phyloP scores from a whole-genome alignment of 768 basidiomycete genomes.

The Cantharellus anzutake region DNA sequence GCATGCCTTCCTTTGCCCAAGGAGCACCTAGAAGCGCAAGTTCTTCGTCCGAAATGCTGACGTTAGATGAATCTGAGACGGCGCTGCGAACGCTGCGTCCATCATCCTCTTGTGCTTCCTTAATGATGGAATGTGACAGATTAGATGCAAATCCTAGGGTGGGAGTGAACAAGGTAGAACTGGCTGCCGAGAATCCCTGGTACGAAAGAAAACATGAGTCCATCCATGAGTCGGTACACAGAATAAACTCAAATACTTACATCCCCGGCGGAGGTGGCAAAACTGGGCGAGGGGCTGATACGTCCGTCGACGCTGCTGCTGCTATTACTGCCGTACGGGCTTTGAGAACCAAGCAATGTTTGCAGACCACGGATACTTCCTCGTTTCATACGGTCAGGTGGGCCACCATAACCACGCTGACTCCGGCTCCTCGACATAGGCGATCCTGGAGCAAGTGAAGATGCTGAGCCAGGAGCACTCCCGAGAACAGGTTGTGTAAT shows the following conservation, averaged over 20 bases:
- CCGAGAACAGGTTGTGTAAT: constrained; percentile 51
- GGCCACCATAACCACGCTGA: constrained; percentile 28
- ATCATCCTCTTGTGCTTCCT: constrained; percentile 84
- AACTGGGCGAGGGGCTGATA: constrained; percentile 88
- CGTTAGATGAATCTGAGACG: constrained; percentile 45
- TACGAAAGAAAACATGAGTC: constrained; percentile 2
- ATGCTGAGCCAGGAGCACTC: constrained; percentile 35
- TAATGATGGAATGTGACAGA: constrained; percentile 88
- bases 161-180: constrained; percentile 54
- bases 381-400: constrained; percentile 66
- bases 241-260: constrained; percentile 10
- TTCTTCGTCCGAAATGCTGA: constrained; percentile 89
- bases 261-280: constrained; percentile 75
- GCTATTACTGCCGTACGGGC: constrained; percentile 71
- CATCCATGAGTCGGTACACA: background rate
- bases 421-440: constrained; percentile 54
- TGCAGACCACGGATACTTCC: constrained; percentile 82
- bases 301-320: constrained; percentile 55
- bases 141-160: constrained; percentile 95
- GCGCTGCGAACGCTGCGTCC: constrained; percentile 47
- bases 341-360: constrained; percentile 53
- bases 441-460: constrained; percentile 17
- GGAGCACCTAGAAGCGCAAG: constrained; percentile 87
- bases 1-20: constrained; percentile 98
- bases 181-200: constrained; percentile 41